A percentile compares a stretch with the other conserved stretches of the same genome.
Evolutionary conservation across 2,329 filamentous ascomycete species (phyloP).

Genomic region (Fusarium anguioides): DNA sequence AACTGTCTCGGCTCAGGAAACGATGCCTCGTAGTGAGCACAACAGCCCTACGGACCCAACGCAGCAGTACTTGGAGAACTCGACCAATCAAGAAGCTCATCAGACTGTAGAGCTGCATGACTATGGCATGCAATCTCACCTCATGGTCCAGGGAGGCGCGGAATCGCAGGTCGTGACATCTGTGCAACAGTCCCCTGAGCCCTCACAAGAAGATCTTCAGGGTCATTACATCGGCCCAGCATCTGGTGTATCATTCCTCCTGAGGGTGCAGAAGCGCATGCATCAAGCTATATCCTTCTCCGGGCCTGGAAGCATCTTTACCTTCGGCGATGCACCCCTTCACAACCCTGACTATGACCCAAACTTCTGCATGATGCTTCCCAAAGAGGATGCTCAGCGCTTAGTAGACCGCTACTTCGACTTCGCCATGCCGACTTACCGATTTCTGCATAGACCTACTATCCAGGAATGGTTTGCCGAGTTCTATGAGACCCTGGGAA

Average conservation of each 20-base stretch:
- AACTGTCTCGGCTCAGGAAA: constrained; percentile 6
- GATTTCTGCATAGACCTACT: constrained; percentile 64
- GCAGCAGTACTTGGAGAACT: constrained; percentile 11
- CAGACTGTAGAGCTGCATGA: constrained; percentile 6
- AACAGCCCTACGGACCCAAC: constrained; percentile 8
- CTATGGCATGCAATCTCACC: constrained; percentile 20
- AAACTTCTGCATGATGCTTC: constrained; percentile 53
- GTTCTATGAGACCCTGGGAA: constrained; percentile 51
- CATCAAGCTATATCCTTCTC: constrained; percentile 43
- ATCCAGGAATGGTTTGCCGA: constrained; percentile 60
- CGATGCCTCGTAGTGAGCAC: neutral
- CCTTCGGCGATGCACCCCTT: constrained; percentile 63
- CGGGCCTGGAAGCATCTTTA: constrained; percentile 54
- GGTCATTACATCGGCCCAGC: constrained; percentile 50
- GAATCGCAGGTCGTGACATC: constrained; percentile 20
- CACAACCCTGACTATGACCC: constrained; percentile 49
- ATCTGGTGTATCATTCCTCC: constrained; percentile 47
- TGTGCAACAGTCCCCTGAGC: constrained; percentile 45
- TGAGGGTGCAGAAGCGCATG: constrained; percentile 48
- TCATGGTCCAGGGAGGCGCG: neutral
- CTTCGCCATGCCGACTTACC: constrained; percentile 66
- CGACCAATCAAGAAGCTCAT: neutral
- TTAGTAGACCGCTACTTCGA: constrained; percentile 66
- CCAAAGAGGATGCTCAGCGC: constrained; percentile 49
- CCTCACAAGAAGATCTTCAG: constrained; percentile 46